Conservation (phyloP, 768 basidiomycete genomes). For the Rhodotorula diobovata region DNA sequence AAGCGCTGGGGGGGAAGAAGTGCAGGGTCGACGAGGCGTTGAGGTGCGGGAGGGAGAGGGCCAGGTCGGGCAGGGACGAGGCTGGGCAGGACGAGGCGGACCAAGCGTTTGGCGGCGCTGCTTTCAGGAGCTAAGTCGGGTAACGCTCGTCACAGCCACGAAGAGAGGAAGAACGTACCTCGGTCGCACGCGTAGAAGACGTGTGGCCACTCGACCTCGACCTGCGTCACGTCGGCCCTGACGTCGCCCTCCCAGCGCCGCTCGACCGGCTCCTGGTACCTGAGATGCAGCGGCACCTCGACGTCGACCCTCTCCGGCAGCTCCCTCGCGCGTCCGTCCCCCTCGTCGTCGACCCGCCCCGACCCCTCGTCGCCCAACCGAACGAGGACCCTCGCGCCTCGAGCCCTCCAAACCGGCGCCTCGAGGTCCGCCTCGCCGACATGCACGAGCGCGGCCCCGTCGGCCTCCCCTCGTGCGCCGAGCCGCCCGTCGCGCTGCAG, state of each 20-base stretch:
- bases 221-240: neutral
- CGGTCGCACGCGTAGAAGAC: constrained; percentile 33
- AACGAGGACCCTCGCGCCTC: neutral
- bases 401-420: constrained; percentile 11
- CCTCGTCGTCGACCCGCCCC: neutral
- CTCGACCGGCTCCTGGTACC: constrained; percentile 32
- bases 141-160: neutral
- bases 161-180: neutral
- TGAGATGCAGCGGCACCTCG: constrained; percentile 30
- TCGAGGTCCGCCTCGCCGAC: constrained; percentile 33
- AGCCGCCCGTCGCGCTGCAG: constrained; percentile 20
- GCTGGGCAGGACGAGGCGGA: neutral
- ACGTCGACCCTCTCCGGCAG: neutral
- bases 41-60: neutral
- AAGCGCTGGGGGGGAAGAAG: neutral
- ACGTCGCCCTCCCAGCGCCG: neutral
- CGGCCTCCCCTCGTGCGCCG: neutral
- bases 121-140: neutral
- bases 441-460: neutral
- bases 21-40: constrained; percentile 5
- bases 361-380: neutral
- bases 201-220: constrained; percentile 21
- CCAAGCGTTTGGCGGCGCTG: neutral
- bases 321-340: neutral
- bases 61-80: constrained; percentile 3